Evolutionary conservation across 1,284 basidiomycete genomes (phyloP), one percentile per base, ranked within the genome.

Genomic region (Wolfiporia cocos): DNA sequence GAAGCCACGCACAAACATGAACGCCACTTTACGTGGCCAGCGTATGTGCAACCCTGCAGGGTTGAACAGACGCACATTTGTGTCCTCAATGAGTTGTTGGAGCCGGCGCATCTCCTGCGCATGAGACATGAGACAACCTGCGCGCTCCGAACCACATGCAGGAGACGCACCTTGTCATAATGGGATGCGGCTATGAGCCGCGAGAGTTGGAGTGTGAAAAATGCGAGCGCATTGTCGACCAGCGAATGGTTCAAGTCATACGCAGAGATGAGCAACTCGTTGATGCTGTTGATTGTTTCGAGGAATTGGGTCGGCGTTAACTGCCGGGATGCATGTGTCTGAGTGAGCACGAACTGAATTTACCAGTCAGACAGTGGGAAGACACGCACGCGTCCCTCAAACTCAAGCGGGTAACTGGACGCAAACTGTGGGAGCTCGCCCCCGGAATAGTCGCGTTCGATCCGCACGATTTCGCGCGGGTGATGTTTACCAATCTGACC

Each of bases 401-500:
- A 67, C 55, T 92, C 89, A 18, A 92, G 63, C 2, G 86, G 89
- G 60, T 86, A 92, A 49, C 83, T 75, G 0, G 87, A 74, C 23
- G 85, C 71, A 59, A 92, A 88, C 58, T 92, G 90, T 10, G 78
- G 70, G 18, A 92, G 64, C 58, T 92, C 89, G 4, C 89, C 89
- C 0, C 82, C 78, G 14, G 71, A 75, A 55, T 91, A 92, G 61
- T 92, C 89, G 34, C 90, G 69, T 62, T 92, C 89, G 38, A 92
- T 69, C 28, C 89, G 73, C 44, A 92, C 66, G 46, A 92, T 76
- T 64, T 92, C 89, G 40, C 89, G 76, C n/a, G 89, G 87, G 53
- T 87, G 80, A 57, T 92, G 85, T 18, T 85, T 63, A 5, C 86
- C 86, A 43, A 92, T 81, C 41, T 82, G 81, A 2, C 89, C 89